A percentile compares a stretch with the other conserved stretches of the same genome.
These are phyloP conservation scores for Fraxinus xanthoxyloides DNA, from an alignment of 305 asterid species.

Conservation along the genomic window DNA sequence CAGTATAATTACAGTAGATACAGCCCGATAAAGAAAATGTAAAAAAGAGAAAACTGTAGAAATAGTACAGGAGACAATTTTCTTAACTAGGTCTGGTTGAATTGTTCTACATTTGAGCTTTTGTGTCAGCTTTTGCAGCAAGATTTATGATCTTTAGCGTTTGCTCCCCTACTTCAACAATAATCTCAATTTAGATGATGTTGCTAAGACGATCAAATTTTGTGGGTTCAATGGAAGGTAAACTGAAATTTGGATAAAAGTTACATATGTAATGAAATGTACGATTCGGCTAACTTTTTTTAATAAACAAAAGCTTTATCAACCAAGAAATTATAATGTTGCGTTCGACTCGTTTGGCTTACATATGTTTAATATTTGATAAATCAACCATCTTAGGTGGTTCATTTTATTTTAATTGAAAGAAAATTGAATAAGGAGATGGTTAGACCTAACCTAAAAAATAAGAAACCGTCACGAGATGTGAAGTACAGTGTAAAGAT, in stretches of 20 bases:
- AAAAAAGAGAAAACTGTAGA: constrained; percentile 20
- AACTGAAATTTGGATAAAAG: background rate
- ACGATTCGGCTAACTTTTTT: background rate
- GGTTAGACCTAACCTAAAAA: background rate
- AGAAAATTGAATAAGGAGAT: background rate
- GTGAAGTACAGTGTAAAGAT: too few relatives aligned
- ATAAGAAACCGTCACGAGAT: too few relatives aligned
- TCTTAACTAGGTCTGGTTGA: background rate
- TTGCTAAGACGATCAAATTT: background rate
- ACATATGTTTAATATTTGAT: background rate
- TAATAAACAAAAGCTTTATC: background rate
- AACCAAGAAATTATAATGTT: background rate
- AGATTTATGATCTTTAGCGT: background rate
- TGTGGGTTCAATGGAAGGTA: background rate
- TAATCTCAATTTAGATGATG: background rate
- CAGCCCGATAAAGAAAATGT: constrained; percentile 38
- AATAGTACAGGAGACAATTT: constrained; percentile 28
- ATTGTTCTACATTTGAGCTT: background rate
- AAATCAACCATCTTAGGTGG: background rate
- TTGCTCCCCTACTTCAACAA: background rate
- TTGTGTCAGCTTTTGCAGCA: background rate
- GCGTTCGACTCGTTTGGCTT: background rate
- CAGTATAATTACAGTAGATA: constrained; percentile 40
- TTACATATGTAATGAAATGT: too few relatives aligned
- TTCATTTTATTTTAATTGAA: background rate